A percentile compares a stretch with the other conserved stretches of the same genome.
These are phyloP conservation scores for Chalciporus sphaerocephalus DNA, from an alignment of 768 basidiomycete genomes.

Conservation along the genomic window DNA sequence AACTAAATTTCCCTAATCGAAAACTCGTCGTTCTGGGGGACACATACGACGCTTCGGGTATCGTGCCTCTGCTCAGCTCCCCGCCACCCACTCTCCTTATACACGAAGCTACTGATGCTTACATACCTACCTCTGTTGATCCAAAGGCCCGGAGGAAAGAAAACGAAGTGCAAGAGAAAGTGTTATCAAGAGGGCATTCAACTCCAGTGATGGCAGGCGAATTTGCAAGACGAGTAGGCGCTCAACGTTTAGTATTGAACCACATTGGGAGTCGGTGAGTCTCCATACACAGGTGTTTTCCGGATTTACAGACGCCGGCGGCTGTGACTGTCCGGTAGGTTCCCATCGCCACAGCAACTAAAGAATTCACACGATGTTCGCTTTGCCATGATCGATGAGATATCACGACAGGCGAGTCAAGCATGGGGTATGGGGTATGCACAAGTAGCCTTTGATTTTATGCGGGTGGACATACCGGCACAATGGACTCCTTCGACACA, in stretches of 20 bases:
- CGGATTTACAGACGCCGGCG: neutral
- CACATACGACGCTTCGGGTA: slow-evolving; percentile 58
- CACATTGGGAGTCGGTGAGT: slow-evolving; percentile 69
- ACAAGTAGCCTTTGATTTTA: slow-evolving; percentile 54
- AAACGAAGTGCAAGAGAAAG: slow-evolving; percentile 43
- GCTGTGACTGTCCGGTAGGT: slow-evolving; percentile 39
- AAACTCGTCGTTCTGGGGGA: slow-evolving; percentile 78
- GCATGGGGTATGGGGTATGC: slow-evolving; percentile 52
- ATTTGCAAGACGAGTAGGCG: slow-evolving; percentile 61
- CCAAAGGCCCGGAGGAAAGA: slow-evolving; percentile 40
- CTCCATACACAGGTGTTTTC: neutral
- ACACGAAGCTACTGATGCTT: slow-evolving; percentile 83
- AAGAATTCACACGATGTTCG: slow-evolving; percentile 31
- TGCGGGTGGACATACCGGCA: slow-evolving; percentile 41
- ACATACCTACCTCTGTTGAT: slow-evolving; percentile 56
- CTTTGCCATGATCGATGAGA: slow-evolving; percentile 51
- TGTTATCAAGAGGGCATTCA: slow-evolving; percentile 70
- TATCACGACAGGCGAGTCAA: slow-evolving; percentile 57
- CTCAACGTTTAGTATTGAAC: slow-evolving; percentile 65
- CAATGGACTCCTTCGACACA: neutral
- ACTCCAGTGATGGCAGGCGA: slow-evolving; percentile 72
- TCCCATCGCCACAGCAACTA: slow-evolving; percentile 45
- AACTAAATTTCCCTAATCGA: slow-evolving; percentile 45
- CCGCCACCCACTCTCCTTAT: slow-evolving; percentile 62
- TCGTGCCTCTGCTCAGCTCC: slow-evolving; percentile 51